These are phyloP conservation scores for Chlorociboria aeruginascens DNA, from an alignment of 495 filamentous ascomycete species.

Conservation along the genomic window DNA sequence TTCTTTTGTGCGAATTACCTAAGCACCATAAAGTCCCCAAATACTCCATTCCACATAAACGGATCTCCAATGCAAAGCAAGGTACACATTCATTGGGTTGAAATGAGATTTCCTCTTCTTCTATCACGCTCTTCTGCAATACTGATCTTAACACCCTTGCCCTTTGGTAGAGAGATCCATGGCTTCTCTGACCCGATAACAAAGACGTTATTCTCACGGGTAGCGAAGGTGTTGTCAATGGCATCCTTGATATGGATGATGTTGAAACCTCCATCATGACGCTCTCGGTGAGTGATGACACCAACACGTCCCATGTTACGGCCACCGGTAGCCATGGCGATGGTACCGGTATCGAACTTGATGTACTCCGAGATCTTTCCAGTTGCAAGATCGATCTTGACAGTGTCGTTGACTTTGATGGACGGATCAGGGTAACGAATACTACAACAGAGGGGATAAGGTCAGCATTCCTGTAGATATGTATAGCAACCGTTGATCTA, in stretches of 20 bases:
- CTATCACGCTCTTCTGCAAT: constrained; percentile 98
- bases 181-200: constrained; percentile 96
- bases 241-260: constrained; percentile 99
- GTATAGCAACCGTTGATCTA: constrained; percentile 29
- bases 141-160: constrained; percentile 86
- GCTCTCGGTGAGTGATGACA: constrained; percentile 99
- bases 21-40: constrained; percentile 15
- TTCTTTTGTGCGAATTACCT: not conserved
- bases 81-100: constrained; percentile 27
- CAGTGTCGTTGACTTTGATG: constrained; percentile 99
- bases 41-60: constrained; percentile 15
- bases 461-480: constrained; percentile 16
- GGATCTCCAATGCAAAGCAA: constrained; percentile 7
- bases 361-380: constrained; percentile 96
- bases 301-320: constrained; percentile 99
- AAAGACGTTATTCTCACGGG: constrained; percentile 97
- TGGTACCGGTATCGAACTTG: constrained; percentile 92
- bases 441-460: constrained; percentile 37
- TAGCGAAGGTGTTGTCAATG: constrained; percentile 98
- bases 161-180: constrained; percentile 97
- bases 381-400: constrained; percentile 93
- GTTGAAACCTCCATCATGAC: constrained; percentile 98
- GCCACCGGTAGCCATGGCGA: constrained; percentile 96
- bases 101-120: constrained; percentile 67
- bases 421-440: constrained; percentile 97